Evolutionary conservation across 1,139 yeast genomes (phyloP).

Genomic region (Spencermartinsiella ligniputridi): DNA sequence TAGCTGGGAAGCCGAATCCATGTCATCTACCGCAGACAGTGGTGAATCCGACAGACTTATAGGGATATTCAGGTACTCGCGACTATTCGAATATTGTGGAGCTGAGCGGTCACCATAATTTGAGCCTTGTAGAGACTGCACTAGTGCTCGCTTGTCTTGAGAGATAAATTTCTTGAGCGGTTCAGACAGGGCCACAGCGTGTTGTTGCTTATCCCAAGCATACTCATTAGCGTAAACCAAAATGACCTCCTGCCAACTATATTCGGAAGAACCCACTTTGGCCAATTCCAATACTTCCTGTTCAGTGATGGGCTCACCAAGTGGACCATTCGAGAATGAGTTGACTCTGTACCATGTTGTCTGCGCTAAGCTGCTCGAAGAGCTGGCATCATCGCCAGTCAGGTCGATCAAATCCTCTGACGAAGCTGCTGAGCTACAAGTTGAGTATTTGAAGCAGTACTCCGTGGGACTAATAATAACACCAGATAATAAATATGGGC

Average conservation of each 20-base stretch:
- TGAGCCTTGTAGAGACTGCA: background rate
- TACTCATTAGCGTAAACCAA: slow-evolving; percentile 24
- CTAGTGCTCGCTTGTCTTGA: slow-evolving; percentile 15
- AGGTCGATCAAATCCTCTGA: slow-evolving; percentile 8
- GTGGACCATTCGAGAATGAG: slow-evolving; percentile 10
- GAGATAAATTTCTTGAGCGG: slow-evolving; percentile 19
- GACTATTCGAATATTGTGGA: background rate
- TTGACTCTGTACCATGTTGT: slow-evolving; percentile 20
- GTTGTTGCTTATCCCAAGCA: slow-evolving; percentile 19
- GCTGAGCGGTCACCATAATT: background rate
- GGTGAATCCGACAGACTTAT: background rate
- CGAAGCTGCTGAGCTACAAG: background rate
- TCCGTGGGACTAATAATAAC: slow-evolving; percentile 29
- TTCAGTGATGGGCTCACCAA: slow-evolving; percentile 13
- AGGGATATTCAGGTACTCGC: background rate
- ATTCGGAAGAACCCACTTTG: slow-evolving; percentile 22
- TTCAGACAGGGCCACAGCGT: slow-evolving; percentile 13
- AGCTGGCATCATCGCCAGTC: background rate
- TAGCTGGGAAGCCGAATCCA: no score
- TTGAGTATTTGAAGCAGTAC: slow-evolving; percentile 18
- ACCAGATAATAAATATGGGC: slow-evolving; percentile 25
- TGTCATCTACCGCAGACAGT: background rate
- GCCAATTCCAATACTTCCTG: slow-evolving; percentile 21
- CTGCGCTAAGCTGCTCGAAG: background rate
- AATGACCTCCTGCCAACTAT: slow-evolving; percentile 24